Percentiles rank a stretch among this genome's conserved stretches.
Evolutionary conservation across 108 stramenopile genomes (phyloP).

Genomic region (Nannochloropsis salina): DNA sequence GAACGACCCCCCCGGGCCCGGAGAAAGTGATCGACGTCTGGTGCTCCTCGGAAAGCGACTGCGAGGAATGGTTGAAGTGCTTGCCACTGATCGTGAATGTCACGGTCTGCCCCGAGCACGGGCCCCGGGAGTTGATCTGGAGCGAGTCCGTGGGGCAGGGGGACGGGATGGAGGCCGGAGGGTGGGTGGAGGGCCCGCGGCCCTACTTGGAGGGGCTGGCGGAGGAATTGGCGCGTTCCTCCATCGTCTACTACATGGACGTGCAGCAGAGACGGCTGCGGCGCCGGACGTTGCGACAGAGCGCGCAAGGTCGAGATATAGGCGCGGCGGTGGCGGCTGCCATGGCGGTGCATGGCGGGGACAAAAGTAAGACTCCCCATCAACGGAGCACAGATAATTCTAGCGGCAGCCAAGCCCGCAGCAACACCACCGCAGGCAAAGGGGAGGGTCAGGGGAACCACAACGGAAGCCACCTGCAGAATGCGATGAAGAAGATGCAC

Average conservation of each 20-base stretch:
- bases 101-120: neutral
- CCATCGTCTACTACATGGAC: neutral
- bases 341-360: neutral
- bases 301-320: neutral
- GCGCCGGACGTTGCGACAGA: neutral
- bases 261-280: neutral
- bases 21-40: neutral
- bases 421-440: neutral
- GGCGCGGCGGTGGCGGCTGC: neutral
- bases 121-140: conserved; percentile 1
- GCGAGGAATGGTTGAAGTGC: conserved; percentile 15
- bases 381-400: neutral
- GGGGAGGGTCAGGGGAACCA: too few species aligned
- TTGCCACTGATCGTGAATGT: neutral
- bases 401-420: neutral
- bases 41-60: neutral
- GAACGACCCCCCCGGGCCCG: neutral
- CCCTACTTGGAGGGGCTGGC: conserved; percentile 6
- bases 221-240: neutral
- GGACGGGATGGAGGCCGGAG: neutral
- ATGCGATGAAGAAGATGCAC: conserved; percentile 13
- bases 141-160: neutral
- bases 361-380: neutral
- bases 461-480: neutral
- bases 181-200: neutral